Evolutionary conservation across 805 yeast species (phyloP).

Genomic region (Metschnikowia rubicola): DNA sequence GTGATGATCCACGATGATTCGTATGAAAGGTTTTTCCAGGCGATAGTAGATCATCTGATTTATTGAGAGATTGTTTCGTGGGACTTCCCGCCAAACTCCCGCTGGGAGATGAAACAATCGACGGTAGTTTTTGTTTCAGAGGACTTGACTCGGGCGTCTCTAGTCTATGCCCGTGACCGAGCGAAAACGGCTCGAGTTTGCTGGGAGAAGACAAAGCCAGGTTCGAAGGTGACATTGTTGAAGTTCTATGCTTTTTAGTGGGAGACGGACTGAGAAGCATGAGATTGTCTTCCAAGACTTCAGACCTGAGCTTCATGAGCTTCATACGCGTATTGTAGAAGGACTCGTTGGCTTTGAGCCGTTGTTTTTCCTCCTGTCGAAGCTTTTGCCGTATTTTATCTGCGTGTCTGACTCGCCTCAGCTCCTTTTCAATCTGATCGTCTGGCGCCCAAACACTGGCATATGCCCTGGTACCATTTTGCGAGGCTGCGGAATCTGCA

Average conservation of each 20-base stretch:
- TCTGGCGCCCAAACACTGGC: constrained; percentile 39
- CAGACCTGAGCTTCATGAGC: constrained; percentile 6
- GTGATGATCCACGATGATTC: too few species aligned
- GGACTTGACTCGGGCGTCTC: constrained; percentile 4
- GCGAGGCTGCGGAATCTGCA: constrained; percentile 4
- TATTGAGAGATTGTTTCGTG: not conserved
- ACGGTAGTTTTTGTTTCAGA: constrained; percentile 1
- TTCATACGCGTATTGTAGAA: constrained; percentile 13
- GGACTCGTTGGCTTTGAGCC: constrained; percentile 9
- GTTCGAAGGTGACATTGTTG: not conserved
- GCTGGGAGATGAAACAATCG: not conserved
- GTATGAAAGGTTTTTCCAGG: too few species aligned
- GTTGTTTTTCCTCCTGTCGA: constrained; percentile 13
- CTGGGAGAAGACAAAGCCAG: constrained; percentile 2
- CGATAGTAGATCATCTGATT: too few species aligned
- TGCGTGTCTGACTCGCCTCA: constrained; percentile 6
- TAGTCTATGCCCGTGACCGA: constrained; percentile 1
- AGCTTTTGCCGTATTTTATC: constrained; percentile 14
- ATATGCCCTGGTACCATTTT: constrained; percentile 12
- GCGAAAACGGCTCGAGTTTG: not conserved
- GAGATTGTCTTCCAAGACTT: constrained; percentile 21
- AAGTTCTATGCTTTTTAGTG: constrained; percentile 20
- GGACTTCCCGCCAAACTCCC: not conserved
- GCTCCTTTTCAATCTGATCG: constrained; percentile 27
- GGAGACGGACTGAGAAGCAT: constrained; percentile 30